Conservation (phyloP, 2,329 filamentous ascomycete species). For the Boeremia lycopersici region DNA sequence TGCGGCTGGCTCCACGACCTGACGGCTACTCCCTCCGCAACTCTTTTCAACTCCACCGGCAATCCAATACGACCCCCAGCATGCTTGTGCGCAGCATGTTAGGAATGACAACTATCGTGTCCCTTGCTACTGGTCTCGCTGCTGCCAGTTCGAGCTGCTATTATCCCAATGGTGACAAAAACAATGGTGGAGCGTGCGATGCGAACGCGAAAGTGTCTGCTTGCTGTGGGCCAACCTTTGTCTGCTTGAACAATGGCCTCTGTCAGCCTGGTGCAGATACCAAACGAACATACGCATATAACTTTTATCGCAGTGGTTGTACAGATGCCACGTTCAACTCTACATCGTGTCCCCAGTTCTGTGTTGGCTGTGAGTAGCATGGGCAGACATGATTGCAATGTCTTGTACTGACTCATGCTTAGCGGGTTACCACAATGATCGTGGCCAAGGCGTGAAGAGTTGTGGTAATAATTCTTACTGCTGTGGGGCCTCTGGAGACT, state of each 20-base stretch:
- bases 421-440: constrained; percentile 14
- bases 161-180: constrained; percentile 25
- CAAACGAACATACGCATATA: constrained; percentile 19
- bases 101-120: neutral
- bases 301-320: constrained; percentile 28
- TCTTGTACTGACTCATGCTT: constrained; percentile 10
- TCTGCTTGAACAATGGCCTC: constrained; percentile 30
- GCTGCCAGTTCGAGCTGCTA: constrained; percentile 25
- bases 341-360: constrained; percentile 25
- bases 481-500: constrained; percentile 24
- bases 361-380: constrained; percentile 23
- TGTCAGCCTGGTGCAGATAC: constrained; percentile 25
- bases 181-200: constrained; percentile 22
- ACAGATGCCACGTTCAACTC: constrained; percentile 31
- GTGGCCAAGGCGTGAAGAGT: constrained; percentile 23
- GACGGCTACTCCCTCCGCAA: constrained; percentile 4
- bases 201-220: constrained; percentile 22
- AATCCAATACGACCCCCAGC: neutral
- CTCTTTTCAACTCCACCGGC: neutral
- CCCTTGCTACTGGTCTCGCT: neutral
- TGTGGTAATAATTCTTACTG: constrained; percentile 28
- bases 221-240: constrained; percentile 32
- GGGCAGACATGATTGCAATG: neutral
- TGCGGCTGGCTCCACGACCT: constrained; percentile 1
- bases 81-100: neutral